Evolutionary conservation across 176 grass and related monocot species (phyloP).

Genomic region (Paspalum vaginatum): DNA sequence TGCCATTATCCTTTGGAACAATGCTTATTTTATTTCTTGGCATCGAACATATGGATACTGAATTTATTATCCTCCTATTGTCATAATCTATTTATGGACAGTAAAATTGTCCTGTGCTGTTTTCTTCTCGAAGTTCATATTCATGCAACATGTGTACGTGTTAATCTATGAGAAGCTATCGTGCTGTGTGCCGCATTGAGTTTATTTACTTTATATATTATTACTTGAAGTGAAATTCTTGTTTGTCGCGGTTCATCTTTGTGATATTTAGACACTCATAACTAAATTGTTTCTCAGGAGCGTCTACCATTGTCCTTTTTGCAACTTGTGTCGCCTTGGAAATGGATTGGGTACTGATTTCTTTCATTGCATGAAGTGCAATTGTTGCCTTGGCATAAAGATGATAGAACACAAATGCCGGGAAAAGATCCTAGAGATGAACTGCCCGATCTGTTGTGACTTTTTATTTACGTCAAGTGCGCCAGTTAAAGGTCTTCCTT

Average conservation of each 20-base stretch:
- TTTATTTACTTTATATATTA: constrained; percentile 11
- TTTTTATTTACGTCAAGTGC: constrained; percentile 88
- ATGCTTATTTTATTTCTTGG: constrained; percentile 2
- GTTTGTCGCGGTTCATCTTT: constrained; percentile 4
- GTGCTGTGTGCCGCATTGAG: background rate
- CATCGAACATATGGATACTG: constrained; percentile 2
- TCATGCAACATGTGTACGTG: background rate
- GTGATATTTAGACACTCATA: constrained; percentile 27
- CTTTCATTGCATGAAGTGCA: constrained; percentile 98
- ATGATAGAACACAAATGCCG: constrained; percentile 78
- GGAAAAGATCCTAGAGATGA: constrained; percentile 83
- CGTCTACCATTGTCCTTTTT: constrained; percentile 93
- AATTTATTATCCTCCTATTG: background rate
- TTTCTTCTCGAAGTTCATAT: background rate
- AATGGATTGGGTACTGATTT: constrained; percentile 80
- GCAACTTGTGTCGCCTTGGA: constrained; percentile 89
- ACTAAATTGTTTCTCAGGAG: constrained; percentile 51
- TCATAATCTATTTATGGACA: background rate
- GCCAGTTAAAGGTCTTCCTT: constrained; percentile 73
- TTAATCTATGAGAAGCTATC: background rate
- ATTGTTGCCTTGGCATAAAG: constrained; percentile 85
- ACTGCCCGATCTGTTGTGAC: constrained; percentile 88
- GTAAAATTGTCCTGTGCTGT: background rate
- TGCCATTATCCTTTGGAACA: background rate
- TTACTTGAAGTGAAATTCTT: constrained; percentile 16